phyloP scores from a whole-genome alignment of 768 basidiomycete species.

The Chalciporus pseudorubinellus region DNA sequence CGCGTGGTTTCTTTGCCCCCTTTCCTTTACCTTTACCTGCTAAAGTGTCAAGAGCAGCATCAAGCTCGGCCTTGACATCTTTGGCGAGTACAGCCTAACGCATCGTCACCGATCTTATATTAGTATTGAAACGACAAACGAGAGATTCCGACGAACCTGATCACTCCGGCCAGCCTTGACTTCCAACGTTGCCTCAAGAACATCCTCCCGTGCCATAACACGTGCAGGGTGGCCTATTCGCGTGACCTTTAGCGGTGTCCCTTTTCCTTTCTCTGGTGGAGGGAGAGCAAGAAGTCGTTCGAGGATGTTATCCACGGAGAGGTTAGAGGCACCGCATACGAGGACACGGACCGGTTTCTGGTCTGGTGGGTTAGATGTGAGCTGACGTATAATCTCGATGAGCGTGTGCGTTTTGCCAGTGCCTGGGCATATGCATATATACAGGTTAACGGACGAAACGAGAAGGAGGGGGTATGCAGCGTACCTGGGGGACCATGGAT shows the following conservation, averaged over 20 bases:
- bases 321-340: conserved; percentile 90
- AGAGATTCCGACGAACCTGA: conserved; percentile 40
- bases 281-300: conserved; percentile 75
- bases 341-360: conserved; percentile 63
- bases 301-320: conserved; percentile 95
- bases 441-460: not conserved
- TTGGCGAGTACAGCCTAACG: conserved; percentile 73
- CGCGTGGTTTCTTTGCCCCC: conserved; percentile 69
- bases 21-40: conserved; percentile 72
- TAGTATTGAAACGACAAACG: not conserved
- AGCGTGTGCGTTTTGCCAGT: conserved; percentile 97
- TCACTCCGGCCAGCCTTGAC: conserved; percentile 72
- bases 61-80: conserved; percentile 87
- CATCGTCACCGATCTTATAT: not conserved
- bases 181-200: conserved; percentile 69
- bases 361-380: conserved; percentile 46
- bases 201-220: conserved; percentile 68
- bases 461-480: not conserved
- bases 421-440: conserved; percentile 37
- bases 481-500: conserved; percentile 97
- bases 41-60: conserved; percentile 60
- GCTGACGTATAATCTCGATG: conserved; percentile 88
- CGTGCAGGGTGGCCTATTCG: conserved; percentile 96
- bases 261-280: conserved; percentile 43
- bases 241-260: conserved; percentile 55